phyloP scores from a whole-genome alignment of 1,284 basidiomycete genomes.

The Tremellales sp. region DNA sequence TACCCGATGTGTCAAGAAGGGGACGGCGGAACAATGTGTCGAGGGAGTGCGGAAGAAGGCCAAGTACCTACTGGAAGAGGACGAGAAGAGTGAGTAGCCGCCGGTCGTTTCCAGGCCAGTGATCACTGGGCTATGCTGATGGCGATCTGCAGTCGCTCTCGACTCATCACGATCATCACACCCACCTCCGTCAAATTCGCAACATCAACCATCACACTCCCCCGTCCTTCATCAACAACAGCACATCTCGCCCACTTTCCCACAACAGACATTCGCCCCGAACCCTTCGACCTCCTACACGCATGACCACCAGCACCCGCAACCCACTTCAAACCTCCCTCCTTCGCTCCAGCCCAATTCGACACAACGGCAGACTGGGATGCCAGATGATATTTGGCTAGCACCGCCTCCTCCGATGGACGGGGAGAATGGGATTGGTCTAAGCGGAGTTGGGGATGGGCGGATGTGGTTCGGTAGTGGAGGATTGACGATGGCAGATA shows the following conservation, averaged over 20 bases:
- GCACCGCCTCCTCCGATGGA: constrained; percentile 8
- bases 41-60: constrained; percentile 97
- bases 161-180: background rate
- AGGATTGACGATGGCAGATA: background rate
- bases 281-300: background rate
- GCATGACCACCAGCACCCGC: background rate
- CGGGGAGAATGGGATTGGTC: background rate
- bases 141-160: background rate
- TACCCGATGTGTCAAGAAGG: constrained; percentile 89
- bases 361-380: background rate
- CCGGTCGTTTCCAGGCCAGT: background rate
- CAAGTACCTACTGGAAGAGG: constrained; percentile 90
- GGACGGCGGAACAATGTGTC: constrained; percentile 79
- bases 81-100: constrained; percentile 69
- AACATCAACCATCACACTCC: background rate
- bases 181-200: background rate
- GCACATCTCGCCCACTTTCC: background rate
- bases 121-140: too few relatives aligned
- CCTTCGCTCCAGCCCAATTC: background rate
- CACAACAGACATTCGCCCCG: background rate
- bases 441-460: background rate
- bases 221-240: background rate
- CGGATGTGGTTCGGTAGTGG: background rate
- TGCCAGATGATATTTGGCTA: constrained; percentile 29
- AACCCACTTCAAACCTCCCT: background rate